phyloP scores from a whole-genome alignment of 2,329 filamentous ascomycete species.

The Cladophialophora bantiana region DNA sequence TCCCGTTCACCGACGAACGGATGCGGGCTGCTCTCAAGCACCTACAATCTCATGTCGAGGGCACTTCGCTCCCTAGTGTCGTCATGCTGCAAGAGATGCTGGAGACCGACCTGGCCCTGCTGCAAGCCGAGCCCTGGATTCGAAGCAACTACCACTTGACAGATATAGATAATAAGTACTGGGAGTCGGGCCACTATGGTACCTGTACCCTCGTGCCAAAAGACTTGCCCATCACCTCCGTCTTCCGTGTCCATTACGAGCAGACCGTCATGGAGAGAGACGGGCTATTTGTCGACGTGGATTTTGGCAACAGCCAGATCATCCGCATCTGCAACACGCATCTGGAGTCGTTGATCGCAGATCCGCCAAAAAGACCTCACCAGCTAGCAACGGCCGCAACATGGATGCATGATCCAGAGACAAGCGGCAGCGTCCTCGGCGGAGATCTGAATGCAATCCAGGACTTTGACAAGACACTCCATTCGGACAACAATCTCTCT shows the following conservation, averaged over 20 bases:
- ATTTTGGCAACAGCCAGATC: constrained; percentile 37
- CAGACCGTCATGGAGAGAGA: constrained; percentile 61
- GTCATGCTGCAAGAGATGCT: constrained; percentile 64
- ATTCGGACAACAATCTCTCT: constrained; percentile 56
- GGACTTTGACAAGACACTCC: constrained; percentile 59
- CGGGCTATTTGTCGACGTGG: constrained; percentile 62
- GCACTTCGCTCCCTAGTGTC: constrained; percentile 45
- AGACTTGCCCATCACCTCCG: constrained; percentile 52
- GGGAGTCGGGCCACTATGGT: constrained; percentile 58
- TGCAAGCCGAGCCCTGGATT: constrained; percentile 57
- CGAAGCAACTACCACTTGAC: constrained; percentile 57
- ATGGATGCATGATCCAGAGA: constrained; percentile 49
- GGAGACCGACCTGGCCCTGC: constrained; percentile 53
- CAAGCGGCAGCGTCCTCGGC: constrained; percentile 53
- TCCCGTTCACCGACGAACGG: constrained; percentile 47
- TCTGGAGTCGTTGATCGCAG: constrained; percentile 61
- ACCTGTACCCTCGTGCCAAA: constrained; percentile 61
- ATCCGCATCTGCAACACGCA: constrained; percentile 64
- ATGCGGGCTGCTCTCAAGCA: constrained; percentile 53
- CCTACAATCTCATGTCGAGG: constrained; percentile 45
- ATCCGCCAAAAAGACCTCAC: constrained; percentile 57
- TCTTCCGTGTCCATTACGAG: constrained; percentile 61
- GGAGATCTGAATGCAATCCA: constrained; percentile 68
- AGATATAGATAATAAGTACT: constrained; percentile 54
- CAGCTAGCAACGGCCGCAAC: constrained; percentile 57